Evolutionary conservation across 805 yeast species (phyloP).

Genomic region (Teunomyces lycoperdinae): DNA sequence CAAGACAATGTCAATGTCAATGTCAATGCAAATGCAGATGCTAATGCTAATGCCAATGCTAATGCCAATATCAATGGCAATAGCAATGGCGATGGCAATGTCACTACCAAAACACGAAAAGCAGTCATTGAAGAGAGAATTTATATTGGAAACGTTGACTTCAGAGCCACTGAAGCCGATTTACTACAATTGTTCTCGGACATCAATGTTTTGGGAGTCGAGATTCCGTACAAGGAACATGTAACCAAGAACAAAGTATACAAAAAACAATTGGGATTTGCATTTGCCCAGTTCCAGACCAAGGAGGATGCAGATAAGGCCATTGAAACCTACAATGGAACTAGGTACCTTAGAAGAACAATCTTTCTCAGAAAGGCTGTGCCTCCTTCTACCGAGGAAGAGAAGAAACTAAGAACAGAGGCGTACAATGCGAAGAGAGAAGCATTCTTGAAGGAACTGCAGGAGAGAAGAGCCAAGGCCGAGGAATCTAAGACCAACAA

Average conservation of each 20-base stretch:
- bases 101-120: constrained; percentile 13
- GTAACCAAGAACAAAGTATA: constrained; percentile 33
- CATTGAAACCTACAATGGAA: constrained; percentile 40
- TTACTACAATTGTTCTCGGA: constrained; percentile 49
- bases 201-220: constrained; percentile 45
- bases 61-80: background rate
- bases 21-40: too few species aligned
- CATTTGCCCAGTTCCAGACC: constrained; percentile 52
- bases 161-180: constrained; percentile 40
- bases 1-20: constrained; percentile 8
- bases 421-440: constrained; percentile 27
- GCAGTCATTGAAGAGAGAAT: constrained; percentile 43
- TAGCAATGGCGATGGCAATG: background rate
- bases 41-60: constrained; percentile 5
- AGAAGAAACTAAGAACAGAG: constrained; percentile 35
- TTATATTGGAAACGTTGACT: constrained; percentile 44
- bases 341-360: constrained; percentile 44
- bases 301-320: constrained; percentile 45
- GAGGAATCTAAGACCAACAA: constrained; percentile 9
- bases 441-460: constrained; percentile 11
- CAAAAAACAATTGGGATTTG: constrained; percentile 54
- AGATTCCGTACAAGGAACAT: constrained; percentile 48
- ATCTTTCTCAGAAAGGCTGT: constrained; percentile 54
- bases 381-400: constrained; percentile 49
- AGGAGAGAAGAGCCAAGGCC: constrained; percentile 16